Evolutionary conservation across 305 asterid species (phyloP).

Genomic region (Euphrasia arctica): DNA sequence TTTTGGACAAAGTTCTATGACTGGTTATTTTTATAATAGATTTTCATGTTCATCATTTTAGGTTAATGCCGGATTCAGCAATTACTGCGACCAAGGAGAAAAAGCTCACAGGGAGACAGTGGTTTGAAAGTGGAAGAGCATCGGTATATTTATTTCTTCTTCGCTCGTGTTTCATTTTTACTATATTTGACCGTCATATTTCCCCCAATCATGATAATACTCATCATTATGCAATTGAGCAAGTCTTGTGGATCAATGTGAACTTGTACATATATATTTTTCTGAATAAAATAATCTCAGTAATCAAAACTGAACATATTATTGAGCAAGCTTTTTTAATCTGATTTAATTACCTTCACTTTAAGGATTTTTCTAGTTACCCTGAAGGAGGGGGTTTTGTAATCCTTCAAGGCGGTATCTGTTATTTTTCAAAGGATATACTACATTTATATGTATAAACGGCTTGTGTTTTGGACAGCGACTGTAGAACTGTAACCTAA

Average conservation of each 20-base stretch:
- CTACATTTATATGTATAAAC: neutral
- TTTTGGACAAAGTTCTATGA: neutral
- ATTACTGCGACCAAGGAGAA: conserved; percentile 85
- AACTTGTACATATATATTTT: neutral
- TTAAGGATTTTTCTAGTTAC: neutral
- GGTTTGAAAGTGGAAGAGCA: conserved; percentile 95
- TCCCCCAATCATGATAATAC: neutral
- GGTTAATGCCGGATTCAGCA: conserved; percentile 96
- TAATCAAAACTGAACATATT: neutral
- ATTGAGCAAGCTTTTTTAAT: neutral
- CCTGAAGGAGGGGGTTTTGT: neutral
- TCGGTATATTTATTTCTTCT: conserved; percentile 38
- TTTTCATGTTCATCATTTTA: conserved; percentile 31
- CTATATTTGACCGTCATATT: neutral
- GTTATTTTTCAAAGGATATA: neutral
- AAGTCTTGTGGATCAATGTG: neutral
- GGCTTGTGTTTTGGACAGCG: neutral
- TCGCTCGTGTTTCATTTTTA: conserved; percentile 14
- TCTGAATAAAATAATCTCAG: neutral
- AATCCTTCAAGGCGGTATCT: neutral
- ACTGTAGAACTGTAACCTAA: neutral
- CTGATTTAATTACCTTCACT: neutral
- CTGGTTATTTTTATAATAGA: conserved; percentile 15
- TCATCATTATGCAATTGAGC: neutral
- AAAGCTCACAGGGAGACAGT: conserved; percentile 84